Conservation (phyloP, 805 yeast genomes). For the Phaffomyces thermotolerans region DNA sequence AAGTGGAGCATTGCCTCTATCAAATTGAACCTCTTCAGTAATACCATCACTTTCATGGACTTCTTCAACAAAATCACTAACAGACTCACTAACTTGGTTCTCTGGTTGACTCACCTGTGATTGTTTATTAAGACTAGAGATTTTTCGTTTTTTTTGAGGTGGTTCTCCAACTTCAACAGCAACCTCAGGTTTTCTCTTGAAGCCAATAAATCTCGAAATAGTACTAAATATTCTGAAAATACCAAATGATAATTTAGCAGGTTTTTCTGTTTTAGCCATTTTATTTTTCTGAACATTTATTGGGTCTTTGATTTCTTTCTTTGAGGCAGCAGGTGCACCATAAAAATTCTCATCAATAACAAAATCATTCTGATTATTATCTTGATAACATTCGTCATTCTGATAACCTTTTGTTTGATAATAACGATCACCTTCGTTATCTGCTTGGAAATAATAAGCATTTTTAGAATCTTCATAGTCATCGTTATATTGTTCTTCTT, state of each 20-base stretch:
- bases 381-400: neutral
- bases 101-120: no score
- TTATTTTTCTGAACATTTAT: neutral
- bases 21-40: neutral
- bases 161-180: neutral
- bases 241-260: neutral
- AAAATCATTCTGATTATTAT: neutral
- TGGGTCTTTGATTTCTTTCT: neutral
- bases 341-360: neutral
- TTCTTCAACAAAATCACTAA: conserved; percentile 6
- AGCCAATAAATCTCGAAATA: neutral
- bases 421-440: neutral
- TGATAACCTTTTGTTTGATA: neutral
- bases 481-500: no score
- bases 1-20: neutral
- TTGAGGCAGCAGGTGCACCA: neutral
- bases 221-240: neutral
- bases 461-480: neutral
- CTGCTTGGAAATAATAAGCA: neutral
- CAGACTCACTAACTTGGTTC: conserved; percentile 4
- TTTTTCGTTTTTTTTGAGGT: neutral
- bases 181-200: neutral
- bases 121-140: neutral
- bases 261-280: neutral
- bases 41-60: neutral